Evolutionary conservation across 495 filamentous ascomycete genomes (phyloP).

Genomic region (Podospora fimiseda): DNA sequence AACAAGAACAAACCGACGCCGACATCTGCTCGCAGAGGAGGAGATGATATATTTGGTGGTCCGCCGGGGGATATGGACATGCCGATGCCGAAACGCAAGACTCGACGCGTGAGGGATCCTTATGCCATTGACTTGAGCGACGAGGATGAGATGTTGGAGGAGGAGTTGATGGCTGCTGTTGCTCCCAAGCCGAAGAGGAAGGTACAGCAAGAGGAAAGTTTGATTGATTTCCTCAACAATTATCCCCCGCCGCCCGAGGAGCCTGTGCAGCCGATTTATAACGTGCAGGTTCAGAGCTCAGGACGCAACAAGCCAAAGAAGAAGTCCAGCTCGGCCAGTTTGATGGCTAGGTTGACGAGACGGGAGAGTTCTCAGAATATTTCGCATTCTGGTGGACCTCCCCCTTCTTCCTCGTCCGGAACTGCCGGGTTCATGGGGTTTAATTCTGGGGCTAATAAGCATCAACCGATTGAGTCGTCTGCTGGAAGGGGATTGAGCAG

Average conservation of each 20-base stretch:
- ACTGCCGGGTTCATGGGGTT: slow-evolving; percentile 8
- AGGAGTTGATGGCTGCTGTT: slow-evolving; percentile 36
- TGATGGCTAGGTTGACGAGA: slow-evolving; percentile 59
- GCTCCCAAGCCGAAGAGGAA: slow-evolving; percentile 27
- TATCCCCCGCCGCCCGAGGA: slow-evolving; percentile 64
- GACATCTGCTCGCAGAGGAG: slow-evolving; percentile 10
- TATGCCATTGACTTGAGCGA: slow-evolving; percentile 87
- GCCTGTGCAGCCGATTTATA: slow-evolving; percentile 34
- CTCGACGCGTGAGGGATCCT: slow-evolving; percentile 73
- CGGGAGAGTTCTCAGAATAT: slow-evolving; percentile 23
- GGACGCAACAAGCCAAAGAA: slow-evolving; percentile 44
- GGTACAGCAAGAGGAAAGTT: slow-evolving; percentile 57
- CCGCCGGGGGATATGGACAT: slow-evolving; percentile 37
- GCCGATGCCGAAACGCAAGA: slow-evolving; percentile 58
- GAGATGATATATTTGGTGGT: neutral
- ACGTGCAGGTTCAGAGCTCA: slow-evolving; percentile 10
- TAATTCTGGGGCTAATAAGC: slow-evolving; percentile 25
- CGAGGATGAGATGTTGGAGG: slow-evolving; percentile 56
- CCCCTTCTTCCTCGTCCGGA: slow-evolving; percentile 11
- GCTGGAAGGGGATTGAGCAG: too few species aligned
- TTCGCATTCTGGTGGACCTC: slow-evolving; percentile 2
- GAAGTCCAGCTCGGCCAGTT: slow-evolving; percentile 51
- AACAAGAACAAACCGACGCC: slow-evolving; percentile 25
- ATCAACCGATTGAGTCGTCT: too few species aligned
- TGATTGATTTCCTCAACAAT: slow-evolving; percentile 83